A percentile compares a stretch with the other conserved stretches of the same genome.
phyloP scores from a whole-genome alignment of 306 rosid genomes.

The Begonia peltatifolia region DNA sequence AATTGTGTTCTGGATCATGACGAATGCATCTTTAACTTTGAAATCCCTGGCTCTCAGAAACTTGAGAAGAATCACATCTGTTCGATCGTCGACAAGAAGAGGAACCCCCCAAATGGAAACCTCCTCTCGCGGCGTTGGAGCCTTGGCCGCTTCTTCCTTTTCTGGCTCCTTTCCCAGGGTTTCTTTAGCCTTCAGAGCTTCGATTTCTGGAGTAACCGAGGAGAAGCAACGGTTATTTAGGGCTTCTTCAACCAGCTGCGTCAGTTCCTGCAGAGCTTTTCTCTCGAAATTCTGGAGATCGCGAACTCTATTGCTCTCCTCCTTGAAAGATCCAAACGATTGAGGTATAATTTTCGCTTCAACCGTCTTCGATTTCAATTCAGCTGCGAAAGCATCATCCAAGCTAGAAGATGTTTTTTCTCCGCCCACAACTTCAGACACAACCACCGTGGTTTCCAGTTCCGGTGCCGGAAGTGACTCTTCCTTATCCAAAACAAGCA shows the following conservation, averaged over 20 bases:
- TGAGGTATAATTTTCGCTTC: slow-evolving; percentile 26
- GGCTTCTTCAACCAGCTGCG: slow-evolving; percentile 26
- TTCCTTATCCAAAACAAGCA: slow-evolving; percentile 13
- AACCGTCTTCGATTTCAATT: slow-evolving; percentile 6
- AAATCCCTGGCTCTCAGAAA: slow-evolving; percentile 79
- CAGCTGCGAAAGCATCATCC: slow-evolving; percentile 16
- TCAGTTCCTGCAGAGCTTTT: slow-evolving; percentile 37
- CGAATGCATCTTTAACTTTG: slow-evolving; percentile 46
- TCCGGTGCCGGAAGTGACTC: slow-evolving; percentile 9
- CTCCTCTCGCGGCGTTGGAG: slow-evolving; percentile 12
- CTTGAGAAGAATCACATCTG: slow-evolving; percentile 70
- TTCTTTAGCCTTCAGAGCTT: slow-evolving; percentile 18
- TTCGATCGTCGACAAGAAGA: slow-evolving; percentile 54
- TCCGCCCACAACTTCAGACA: slow-evolving; percentile 1
- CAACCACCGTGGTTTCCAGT: slow-evolving; percentile 1
- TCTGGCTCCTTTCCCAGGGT: slow-evolving; percentile 15
- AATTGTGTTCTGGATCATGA: slow-evolving; percentile 55
- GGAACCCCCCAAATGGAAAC: slow-evolving; percentile 78
- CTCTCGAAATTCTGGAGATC: slow-evolving; percentile 59
- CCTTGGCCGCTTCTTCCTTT: neutral
- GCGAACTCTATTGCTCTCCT: slow-evolving; percentile 54
- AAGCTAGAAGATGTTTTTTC: slow-evolving; percentile 11
- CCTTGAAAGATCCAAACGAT: slow-evolving; percentile 48
- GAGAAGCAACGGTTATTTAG: slow-evolving; percentile 14
- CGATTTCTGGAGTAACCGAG: slow-evolving; percentile 5